Evolutionary conservation across 2,329 filamentous ascomycete species (phyloP).

Genomic region (Bipolaris sorokiniana): DNA sequence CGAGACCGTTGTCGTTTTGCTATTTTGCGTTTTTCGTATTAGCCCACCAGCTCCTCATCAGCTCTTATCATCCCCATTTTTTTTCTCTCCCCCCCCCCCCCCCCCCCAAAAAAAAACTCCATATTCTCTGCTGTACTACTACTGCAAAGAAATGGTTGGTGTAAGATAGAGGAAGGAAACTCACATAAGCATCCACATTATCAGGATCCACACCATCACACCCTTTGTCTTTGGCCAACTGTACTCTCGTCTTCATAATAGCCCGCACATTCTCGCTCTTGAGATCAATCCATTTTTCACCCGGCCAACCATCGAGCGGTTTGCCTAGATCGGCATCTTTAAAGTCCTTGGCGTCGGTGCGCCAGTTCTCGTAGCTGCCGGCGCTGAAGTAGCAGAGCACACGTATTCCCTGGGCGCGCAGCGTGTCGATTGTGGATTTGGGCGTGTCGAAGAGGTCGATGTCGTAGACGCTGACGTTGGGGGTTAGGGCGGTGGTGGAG

Average conservation of each 20-base stretch:
- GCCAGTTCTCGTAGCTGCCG: constrained; percentile 70
- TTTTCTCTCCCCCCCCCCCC: no score
- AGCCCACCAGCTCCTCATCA: no score
- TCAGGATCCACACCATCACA: constrained; percentile 75
- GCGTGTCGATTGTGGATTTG: constrained; percentile 53
- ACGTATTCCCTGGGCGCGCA: constrained; percentile 61
- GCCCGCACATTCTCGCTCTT: constrained; percentile 63
- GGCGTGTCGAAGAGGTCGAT: constrained; percentile 65
- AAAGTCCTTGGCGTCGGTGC: constrained; percentile 65
- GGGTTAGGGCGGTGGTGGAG: constrained; percentile 50
- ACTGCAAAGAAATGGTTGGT: no score
- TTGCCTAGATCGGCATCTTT: constrained; percentile 62
- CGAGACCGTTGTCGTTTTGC: constrained; percentile 67
- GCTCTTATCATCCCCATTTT: no score
- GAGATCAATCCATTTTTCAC: constrained; percentile 71
- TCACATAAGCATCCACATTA: constrained; percentile 70
- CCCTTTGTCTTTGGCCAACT: constrained; percentile 65
- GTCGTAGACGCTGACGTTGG: constrained; percentile 64
- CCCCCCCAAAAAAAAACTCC: no score
- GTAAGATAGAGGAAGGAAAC: constrained; percentile 26
- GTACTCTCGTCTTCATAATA: constrained; percentile 68
- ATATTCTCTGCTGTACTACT: no score
- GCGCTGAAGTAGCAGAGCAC: constrained; percentile 80
- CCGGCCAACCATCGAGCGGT: constrained; percentile 66
- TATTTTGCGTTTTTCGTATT: constrained; percentile 7